These are phyloP conservation scores for Carallia brachiata DNA, from an alignment of 345 rosid species.

Conservation along the genomic window DNA sequence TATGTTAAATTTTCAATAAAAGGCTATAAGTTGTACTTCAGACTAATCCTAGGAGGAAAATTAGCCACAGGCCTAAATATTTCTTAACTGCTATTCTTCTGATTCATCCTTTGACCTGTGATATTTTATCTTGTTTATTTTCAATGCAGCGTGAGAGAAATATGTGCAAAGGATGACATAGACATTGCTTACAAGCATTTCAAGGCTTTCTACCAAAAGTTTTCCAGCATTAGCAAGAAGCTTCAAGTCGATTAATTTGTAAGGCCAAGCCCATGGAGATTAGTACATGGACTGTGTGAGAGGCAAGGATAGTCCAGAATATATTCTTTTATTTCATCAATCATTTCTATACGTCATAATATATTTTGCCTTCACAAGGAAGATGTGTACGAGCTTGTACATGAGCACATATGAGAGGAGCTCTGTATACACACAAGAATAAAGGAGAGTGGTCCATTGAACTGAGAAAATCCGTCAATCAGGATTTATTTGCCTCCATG, in stretches of 20 bases:
- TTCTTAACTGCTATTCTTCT: no score
- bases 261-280: background rate
- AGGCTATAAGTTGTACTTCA: no score
- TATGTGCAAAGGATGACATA: slow-evolving; percentile 79
- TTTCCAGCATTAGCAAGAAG: slow-evolving; percentile 69
- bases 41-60: no score
- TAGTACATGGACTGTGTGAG: background rate
- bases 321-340: background rate
- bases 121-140: background rate
- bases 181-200: slow-evolving; percentile 87
- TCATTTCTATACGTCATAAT: slow-evolving; percentile 7
- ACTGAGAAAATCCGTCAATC: background rate
- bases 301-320: background rate
- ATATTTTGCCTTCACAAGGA: no score
- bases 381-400: background rate
- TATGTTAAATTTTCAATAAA: no score
- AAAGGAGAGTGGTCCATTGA: background rate
- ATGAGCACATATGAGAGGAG: background rate
- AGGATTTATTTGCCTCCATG: slow-evolving; percentile 14
- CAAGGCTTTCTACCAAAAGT: slow-evolving; percentile 73
- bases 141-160: slow-evolving; percentile 69
- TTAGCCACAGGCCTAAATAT: no score
- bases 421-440: background rate
- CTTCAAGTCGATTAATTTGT: slow-evolving; percentile 47
- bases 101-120: no score